Evolutionary conservation across 2,329 filamentous ascomycete genomes (phyloP).

Genomic region (Ampelomyces quisqualis): DNA sequence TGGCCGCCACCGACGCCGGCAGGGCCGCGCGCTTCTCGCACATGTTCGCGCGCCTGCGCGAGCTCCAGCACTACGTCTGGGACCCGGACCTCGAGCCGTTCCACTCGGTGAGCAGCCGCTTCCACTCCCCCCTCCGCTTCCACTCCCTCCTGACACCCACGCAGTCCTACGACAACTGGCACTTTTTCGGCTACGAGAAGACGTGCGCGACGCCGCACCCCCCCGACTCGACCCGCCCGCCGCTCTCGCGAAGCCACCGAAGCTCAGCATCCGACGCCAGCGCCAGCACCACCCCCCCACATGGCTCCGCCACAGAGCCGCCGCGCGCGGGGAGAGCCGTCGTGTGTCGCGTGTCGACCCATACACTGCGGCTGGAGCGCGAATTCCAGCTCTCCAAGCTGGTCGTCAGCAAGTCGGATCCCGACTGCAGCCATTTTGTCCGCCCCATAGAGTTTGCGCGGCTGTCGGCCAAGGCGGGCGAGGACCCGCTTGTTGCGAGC

Average conservation of each 20-base stretch:
- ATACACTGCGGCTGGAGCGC: slow-evolving; percentile 79
- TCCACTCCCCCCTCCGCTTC: background rate
- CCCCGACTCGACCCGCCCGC: slow-evolving; percentile 34
- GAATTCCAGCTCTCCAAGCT: slow-evolving; percentile 80
- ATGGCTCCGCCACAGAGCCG: slow-evolving; percentile 49
- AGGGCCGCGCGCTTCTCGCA: slow-evolving; percentile 32
- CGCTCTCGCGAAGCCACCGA: slow-evolving; percentile 30
- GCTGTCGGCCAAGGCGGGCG: slow-evolving; percentile 66
- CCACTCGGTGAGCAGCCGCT: slow-evolving; percentile 50
- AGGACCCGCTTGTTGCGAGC: slow-evolving; percentile 73
- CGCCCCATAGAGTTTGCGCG: slow-evolving; percentile 78
- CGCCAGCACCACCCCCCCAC: slow-evolving; percentile 48
- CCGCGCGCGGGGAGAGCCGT: slow-evolving; percentile 55
- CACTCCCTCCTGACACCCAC: slow-evolving; percentile 15
- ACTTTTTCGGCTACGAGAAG: slow-evolving; percentile 48
- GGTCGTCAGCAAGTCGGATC: slow-evolving; percentile 70
- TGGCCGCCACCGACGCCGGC: slow-evolving; percentile 14
- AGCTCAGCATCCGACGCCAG: slow-evolving; percentile 42
- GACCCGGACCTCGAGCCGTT: slow-evolving; percentile 48
- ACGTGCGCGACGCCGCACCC: slow-evolving; percentile 29
- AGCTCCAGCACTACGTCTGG: slow-evolving; percentile 45
- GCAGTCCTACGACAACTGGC: slow-evolving; percentile 85
- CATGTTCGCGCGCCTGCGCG: slow-evolving; percentile 40
- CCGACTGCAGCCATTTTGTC: slow-evolving; percentile 72
- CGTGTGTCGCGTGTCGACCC: slow-evolving; percentile 78